Base-by-base conservation (phyloP, 2,329 filamentous ascomycete species). In the Penicillium vulpinum region DNA sequence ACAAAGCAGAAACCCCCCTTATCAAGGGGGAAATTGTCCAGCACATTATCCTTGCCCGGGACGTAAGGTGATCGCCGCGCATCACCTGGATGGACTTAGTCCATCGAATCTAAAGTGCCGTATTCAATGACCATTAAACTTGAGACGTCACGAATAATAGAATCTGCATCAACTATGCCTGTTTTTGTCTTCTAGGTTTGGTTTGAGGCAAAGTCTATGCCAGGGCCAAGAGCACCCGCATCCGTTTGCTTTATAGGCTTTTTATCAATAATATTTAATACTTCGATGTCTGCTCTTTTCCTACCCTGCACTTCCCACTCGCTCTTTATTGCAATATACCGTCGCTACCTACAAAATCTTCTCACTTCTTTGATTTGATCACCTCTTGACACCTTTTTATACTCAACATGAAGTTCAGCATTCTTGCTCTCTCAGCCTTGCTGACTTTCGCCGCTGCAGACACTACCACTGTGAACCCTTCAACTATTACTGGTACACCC, bases 341-440 rank as follows among this genome's bases (percentile, higher is more conserved):
- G 33, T 56, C 47, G 21, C 40, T 56, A 28, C 28, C 4, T 39
- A 8, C 29, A 45, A 2, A 22, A 13, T 11, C n/a, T 21, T 57
- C 58, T 35, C 7, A 48, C 61, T 61, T 55, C 51, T 53, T 54
- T 62, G 11, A 28, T 52, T 26, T 24, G 16, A 45, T 36, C 41
- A 50, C 60, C 38, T 50, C 31, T 54, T 57, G 28, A 52, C 31
- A 33, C 53, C 48, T 31, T 53, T 51, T 26, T 33, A 22, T 33
- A 56, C 49, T 48, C 56, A 56, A 55, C 26, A 77, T 77, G 75
- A 77, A 76, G 72, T 63, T 79, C 74, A 74, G 71, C 58, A 57
- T 77, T 58, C 60, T 78, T 62, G 70, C 79, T 62, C 63, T 81
- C 60, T 71, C 75, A 57, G 73, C 77, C 59, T 72, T 83, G 60